Conservation (phyloP, 1,139 yeast species). For the Magnusiomyces tetraspermus region DNA sequence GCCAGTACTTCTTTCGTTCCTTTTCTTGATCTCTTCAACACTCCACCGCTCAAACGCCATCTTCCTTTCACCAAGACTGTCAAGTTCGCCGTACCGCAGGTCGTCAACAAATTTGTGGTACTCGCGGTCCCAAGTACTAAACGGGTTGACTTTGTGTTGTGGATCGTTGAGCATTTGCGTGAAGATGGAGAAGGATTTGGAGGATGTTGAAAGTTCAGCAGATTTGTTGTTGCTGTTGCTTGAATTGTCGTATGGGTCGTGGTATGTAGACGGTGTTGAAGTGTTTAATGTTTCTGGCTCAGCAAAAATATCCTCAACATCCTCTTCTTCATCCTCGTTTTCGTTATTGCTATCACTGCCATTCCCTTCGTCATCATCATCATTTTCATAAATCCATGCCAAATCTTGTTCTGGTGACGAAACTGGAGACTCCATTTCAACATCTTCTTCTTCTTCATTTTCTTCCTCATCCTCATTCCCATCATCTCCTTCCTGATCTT, state of each 20-base stretch:
- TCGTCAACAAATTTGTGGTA: slow-evolving; percentile 34
- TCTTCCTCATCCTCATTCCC: slow-evolving; percentile 14
- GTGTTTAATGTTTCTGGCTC: slow-evolving; percentile 2
- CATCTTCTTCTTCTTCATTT: slow-evolving; percentile 16
- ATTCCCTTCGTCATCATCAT: slow-evolving; percentile 14
- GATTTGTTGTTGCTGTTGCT: neutral
- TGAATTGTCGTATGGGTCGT: neutral
- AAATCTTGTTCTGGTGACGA: slow-evolving; percentile 12
- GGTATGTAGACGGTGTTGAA: neutral
- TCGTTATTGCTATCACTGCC: slow-evolving; percentile 16
- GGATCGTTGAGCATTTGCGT: slow-evolving; percentile 27
- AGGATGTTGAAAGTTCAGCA: slow-evolving; percentile 9
- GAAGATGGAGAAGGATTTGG: slow-evolving; percentile 19
- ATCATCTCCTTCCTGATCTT: slow-evolving; percentile 14
- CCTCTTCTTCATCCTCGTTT: slow-evolving; percentile 16
- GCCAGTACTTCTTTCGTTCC: neutral
- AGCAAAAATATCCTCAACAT: slow-evolving; percentile 7
- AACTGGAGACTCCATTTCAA: slow-evolving; percentile 17
- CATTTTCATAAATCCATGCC: slow-evolving; percentile 12
- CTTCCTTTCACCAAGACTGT: slow-evolving; percentile 31
- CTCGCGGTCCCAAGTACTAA: slow-evolving; percentile 41
- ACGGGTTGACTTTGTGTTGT: slow-evolving; percentile 32
- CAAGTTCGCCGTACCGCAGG: slow-evolving; percentile 35
- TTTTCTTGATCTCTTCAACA: slow-evolving; percentile 17
- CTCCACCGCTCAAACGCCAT: slow-evolving; percentile 40